phyloP scores from a whole-genome alignment of 345 rosid genomes.

The Gossypium ekmanianum region DNA sequence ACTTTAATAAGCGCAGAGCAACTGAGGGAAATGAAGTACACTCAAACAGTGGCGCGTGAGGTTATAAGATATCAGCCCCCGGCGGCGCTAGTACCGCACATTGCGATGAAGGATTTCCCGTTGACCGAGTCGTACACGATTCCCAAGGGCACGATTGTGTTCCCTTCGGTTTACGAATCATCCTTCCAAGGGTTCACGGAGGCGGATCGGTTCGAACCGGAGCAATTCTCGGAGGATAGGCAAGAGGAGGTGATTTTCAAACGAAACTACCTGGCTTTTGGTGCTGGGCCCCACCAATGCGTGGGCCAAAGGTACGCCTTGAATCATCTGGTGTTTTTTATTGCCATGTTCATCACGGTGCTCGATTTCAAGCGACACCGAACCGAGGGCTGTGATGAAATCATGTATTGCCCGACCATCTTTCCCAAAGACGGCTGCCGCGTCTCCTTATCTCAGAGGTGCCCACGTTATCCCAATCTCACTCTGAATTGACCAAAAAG shows the following conservation, averaged over 20 bases:
- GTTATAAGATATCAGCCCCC: slow-evolving; percentile 69
- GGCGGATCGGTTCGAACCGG: slow-evolving; percentile 71
- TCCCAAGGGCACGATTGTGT: slow-evolving; percentile 76
- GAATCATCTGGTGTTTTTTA: slow-evolving; percentile 71
- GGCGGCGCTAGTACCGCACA: slow-evolving; percentile 83
- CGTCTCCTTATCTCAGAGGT: slow-evolving; percentile 48
- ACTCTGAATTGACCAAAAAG: slow-evolving; percentile 24
- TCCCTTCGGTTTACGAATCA: slow-evolving; percentile 77
- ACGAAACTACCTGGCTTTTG: slow-evolving; percentile 64
- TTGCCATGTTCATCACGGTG: slow-evolving; percentile 58
- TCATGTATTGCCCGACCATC: slow-evolving; percentile 71
- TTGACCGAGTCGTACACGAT: slow-evolving; percentile 66
- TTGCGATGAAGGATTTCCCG: slow-evolving; percentile 59
- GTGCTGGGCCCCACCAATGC: slow-evolving; percentile 89
- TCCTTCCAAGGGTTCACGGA: slow-evolving; percentile 76
- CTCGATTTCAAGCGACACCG: slow-evolving; percentile 51
- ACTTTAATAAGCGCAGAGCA: slow-evolving; percentile 51
- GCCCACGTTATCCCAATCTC: slow-evolving; percentile 36
- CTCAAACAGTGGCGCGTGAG: slow-evolving; percentile 85
- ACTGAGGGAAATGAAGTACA: slow-evolving; percentile 68
- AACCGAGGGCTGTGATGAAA: slow-evolving; percentile 68
- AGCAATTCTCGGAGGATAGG: slow-evolving; percentile 57
- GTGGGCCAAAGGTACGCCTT: slow-evolving; percentile 88
- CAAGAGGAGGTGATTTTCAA: slow-evolving; percentile 57
- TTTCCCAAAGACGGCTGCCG: slow-evolving; percentile 76